A percentile compares a stretch with the other conserved stretches of the same genome.
phyloP scores from a whole-genome alignment of 148 eudicot species.

The Camellia lanceoleosa region DNA sequence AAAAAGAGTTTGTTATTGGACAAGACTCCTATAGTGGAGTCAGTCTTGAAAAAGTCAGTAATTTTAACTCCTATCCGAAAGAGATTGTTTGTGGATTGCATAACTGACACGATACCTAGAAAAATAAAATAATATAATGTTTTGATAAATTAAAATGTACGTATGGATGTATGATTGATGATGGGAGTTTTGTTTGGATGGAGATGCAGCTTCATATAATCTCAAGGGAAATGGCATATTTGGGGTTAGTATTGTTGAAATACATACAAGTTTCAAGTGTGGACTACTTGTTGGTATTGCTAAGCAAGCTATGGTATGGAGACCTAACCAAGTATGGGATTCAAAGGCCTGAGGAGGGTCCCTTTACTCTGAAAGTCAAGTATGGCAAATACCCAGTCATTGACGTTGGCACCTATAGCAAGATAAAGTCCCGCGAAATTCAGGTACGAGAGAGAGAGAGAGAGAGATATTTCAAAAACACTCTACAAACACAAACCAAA shows the following conservation, averaged over 20 bases:
- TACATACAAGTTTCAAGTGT: conserved; percentile 25
- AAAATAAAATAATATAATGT: too few species aligned
- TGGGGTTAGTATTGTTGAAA: conserved; percentile 39
- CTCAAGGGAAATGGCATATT: conserved; percentile 39
- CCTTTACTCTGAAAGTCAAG: conserved; percentile 47
- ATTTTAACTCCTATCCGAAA: too few species aligned
- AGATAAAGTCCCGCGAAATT: conserved; percentile 58
- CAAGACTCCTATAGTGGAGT: too few species aligned
- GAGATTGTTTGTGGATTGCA: too few species aligned
- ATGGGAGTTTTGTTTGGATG: background rate
- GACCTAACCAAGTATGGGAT: conserved; percentile 62
- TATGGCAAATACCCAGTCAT: conserved; percentile 69
- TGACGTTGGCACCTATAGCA: conserved; percentile 53
- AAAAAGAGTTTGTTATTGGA: too few species aligned
- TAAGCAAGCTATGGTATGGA: conserved; percentile 57
- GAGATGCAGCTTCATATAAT: conserved; percentile 58
- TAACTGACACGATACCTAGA: background rate
- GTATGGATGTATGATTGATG: background rate
- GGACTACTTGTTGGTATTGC: conserved; percentile 48
- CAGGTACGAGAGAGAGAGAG: conserved; percentile 33
- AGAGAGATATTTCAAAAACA: too few species aligned
- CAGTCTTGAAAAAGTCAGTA: too few species aligned
- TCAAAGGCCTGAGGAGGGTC: conserved; percentile 63
- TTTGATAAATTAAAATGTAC: background rate
- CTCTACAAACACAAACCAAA: too few species aligned